phyloP scores from a whole-genome alignment of 345 rosid genomes.

The Moricandia moricandioides region DNA sequence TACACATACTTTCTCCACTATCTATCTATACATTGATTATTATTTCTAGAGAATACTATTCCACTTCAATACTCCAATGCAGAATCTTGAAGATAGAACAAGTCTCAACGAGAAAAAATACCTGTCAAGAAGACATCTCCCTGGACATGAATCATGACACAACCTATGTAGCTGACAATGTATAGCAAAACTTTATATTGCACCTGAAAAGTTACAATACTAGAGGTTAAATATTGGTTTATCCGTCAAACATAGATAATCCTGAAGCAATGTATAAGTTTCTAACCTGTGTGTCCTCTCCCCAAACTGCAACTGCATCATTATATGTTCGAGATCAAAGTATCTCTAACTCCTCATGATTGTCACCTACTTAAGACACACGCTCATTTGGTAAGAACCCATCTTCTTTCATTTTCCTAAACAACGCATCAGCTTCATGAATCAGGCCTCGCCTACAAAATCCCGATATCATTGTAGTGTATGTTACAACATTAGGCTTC shows the following conservation, averaged over 20 bases:
- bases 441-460: constrained; percentile 37
- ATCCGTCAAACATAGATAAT: not conserved
- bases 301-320: not conserved
- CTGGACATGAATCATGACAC: constrained; percentile 58
- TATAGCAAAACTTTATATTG: constrained; percentile 18
- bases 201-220: constrained; percentile 15
- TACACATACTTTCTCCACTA: constrained; percentile 50
- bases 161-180: constrained; percentile 69
- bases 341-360: constrained; percentile 9
- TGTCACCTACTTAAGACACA: constrained; percentile 4
- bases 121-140: constrained; percentile 80
- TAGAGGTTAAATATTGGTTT: not conserved
- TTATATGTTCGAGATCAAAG: constrained; percentile 8
- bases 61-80: not conserved
- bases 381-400: constrained; percentile 29
- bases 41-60: not conserved
- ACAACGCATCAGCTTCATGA: constrained; percentile 34
- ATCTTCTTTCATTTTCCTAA: constrained; percentile 37
- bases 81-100: not conserved
- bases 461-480: constrained; percentile 37
- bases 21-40: constrained; percentile 42
- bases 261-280: not conserved
- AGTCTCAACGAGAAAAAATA: constrained; percentile 4
- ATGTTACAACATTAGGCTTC: constrained; percentile 40
- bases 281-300: constrained; percentile 2